Evolutionary conservation across 495 filamentous ascomycete species (phyloP).

Genomic region (Aspergillus nanangensis): DNA sequence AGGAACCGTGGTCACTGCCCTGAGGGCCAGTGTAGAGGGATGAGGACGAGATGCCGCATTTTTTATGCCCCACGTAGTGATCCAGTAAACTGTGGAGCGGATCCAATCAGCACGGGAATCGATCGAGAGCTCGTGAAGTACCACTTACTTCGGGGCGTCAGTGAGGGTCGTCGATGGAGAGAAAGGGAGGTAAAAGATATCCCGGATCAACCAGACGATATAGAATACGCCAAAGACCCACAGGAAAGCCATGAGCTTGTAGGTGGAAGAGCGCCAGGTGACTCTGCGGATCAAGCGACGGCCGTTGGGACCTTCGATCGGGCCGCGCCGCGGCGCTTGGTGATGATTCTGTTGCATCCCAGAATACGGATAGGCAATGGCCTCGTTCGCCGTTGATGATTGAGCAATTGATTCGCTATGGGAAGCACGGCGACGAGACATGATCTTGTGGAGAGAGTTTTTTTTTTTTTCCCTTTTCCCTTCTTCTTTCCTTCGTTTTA

Average conservation of each 20-base stretch:
- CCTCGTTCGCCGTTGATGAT: constrained; percentile 30
- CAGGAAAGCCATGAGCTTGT: constrained; percentile 45
- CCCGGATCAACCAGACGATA: constrained; percentile 44
- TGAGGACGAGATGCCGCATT: constrained; percentile 39
- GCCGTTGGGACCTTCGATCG: constrained; percentile 44
- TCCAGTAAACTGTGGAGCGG: constrained; percentile 31
- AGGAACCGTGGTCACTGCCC: constrained; percentile 5
- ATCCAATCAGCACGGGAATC: constrained; percentile 16
- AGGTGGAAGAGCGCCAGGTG: constrained; percentile 47
- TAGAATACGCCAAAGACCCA: constrained; percentile 44
- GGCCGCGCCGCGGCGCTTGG: constrained; percentile 30
- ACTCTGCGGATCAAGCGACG: constrained; percentile 42
- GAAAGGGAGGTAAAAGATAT: constrained; percentile 41
- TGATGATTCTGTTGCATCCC: constrained; percentile 17
- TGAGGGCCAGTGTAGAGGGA: constrained; percentile 37
- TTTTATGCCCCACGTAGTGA: constrained; percentile 38
- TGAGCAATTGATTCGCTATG: constrained; percentile 32
- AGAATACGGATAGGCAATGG: constrained; percentile 32
- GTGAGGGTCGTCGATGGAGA: constrained; percentile 14
- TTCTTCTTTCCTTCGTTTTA: constrained; percentile 7
- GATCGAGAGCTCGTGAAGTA: not conserved
- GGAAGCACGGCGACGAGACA: constrained; percentile 42
- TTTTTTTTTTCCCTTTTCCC: too few relatives aligned
- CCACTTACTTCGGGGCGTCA: constrained; percentile 2
- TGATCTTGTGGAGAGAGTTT: too few relatives aligned